Evolutionary conservation across 1,284 basidiomycete species (phyloP).

Genomic region (Cryptococcus neoformans): DNA sequence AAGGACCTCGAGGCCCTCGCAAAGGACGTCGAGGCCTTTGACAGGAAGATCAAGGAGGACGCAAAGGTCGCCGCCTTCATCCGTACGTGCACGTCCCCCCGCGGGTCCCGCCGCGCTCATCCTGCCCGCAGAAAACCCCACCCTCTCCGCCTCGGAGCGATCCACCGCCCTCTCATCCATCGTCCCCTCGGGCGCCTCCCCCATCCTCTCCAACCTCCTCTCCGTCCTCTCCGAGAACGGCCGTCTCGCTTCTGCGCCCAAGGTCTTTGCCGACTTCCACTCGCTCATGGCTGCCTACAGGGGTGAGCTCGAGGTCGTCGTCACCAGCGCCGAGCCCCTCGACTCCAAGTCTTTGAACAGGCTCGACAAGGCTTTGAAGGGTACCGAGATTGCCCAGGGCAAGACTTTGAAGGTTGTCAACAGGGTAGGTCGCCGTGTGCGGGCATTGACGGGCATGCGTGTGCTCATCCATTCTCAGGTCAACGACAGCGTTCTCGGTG

Average conservation of each 20-base stretch:
- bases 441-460: not conserved
- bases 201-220: constrained; percentile 92
- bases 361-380: constrained; percentile 79
- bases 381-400: constrained; percentile 76
- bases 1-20: constrained; percentile 60
- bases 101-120: not conserved
- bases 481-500: constrained; percentile 81
- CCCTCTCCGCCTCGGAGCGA: constrained; percentile 77
- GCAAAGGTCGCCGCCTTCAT: constrained; percentile 69
- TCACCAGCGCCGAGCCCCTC: constrained; percentile 82
- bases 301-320: constrained; percentile 89
- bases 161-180: constrained; percentile 65
- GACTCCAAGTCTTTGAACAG: constrained; percentile 66
- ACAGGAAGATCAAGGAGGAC: constrained; percentile 62
- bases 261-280: constrained; percentile 89
- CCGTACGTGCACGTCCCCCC: constrained; percentile 35
- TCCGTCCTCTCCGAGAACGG: constrained; percentile 90
- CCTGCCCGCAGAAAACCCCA: constrained; percentile 64
- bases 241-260: constrained; percentile 74
- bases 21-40: constrained; percentile 75
- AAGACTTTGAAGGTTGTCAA: constrained; percentile 84
- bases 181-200: constrained; percentile 62
- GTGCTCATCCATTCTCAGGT: constrained; percentile 55
- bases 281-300: constrained; percentile 84
- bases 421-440: constrained; percentile 58